These are phyloP conservation scores for Xylaria nigripes DNA, from an alignment of 495 filamentous ascomycete genomes.

Conservation along the genomic window DNA sequence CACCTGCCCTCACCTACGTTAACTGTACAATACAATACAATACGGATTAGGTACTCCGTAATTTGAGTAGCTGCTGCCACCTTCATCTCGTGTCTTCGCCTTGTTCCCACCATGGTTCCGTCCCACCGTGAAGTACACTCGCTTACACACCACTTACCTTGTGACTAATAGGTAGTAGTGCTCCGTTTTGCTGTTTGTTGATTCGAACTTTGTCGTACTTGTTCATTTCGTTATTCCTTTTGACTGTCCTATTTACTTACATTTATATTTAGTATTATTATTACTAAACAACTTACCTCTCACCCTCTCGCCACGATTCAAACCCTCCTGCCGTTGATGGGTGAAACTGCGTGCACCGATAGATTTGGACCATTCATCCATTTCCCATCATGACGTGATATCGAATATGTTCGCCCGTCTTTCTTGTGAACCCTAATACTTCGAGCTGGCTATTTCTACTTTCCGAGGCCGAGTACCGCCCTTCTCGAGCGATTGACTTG, in stretches of 20 bases:
- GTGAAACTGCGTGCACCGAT: neutral
- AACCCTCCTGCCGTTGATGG: neutral
- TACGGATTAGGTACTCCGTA: too few relatives aligned
- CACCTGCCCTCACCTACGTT: too few relatives aligned
- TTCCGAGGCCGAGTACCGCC: neutral
- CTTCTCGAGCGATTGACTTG: constrained; percentile 10
- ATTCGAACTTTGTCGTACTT: neutral
- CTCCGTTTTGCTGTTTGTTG: neutral
- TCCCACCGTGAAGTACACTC: too few relatives aligned
- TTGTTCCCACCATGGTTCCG: too few relatives aligned
- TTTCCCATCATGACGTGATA: neutral
- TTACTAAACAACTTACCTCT: too few relatives aligned
- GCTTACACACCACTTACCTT: too few relatives aligned
- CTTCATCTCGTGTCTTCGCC: too few relatives aligned
- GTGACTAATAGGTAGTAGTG: too few relatives aligned
- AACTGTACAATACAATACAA: too few relatives aligned
- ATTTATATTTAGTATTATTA: neutral
- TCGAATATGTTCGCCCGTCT: neutral
- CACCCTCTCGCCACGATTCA: neutral
- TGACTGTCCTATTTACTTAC: neutral
- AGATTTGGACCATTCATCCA: neutral
- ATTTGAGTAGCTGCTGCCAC: too few relatives aligned
- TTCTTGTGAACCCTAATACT: neutral
- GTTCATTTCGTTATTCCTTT: neutral
- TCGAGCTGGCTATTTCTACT: neutral